phyloP scores from a whole-genome alignment of 202 grass and related monocot genomes.

The Schoenoplectus tabernaemontani region DNA sequence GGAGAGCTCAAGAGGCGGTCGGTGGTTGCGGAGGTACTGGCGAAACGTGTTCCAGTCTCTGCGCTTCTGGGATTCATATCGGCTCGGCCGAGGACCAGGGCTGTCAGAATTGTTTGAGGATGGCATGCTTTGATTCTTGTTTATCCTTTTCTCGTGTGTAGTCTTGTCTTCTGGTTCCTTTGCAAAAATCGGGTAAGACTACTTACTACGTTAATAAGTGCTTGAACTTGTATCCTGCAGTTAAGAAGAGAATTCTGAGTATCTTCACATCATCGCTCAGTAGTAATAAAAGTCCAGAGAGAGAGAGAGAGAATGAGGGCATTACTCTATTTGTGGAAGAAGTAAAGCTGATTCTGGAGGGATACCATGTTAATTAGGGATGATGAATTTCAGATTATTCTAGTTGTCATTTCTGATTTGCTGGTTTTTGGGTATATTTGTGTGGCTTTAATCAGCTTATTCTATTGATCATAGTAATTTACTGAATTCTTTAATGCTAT shows the following conservation, averaged over 20 bases:
- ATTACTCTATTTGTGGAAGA: not conserved
- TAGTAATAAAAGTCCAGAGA: not conserved
- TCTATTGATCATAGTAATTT: not conserved
- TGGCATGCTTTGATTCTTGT: slow-evolving; percentile 27
- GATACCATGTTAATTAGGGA: no score
- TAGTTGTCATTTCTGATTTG: not conserved
- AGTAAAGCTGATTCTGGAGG: not conserved
- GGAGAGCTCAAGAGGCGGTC: slow-evolving; percentile 69
- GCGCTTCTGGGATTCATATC: slow-evolving; percentile 95
- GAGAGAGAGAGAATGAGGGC: not conserved
- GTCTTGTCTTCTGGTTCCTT: slow-evolving; percentile 31
- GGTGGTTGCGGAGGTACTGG: slow-evolving; percentile 95
- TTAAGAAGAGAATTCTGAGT: not conserved
- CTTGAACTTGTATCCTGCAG: slow-evolving; percentile 12
- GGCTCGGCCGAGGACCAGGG: slow-evolving; percentile 51
- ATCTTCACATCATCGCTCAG: not conserved
- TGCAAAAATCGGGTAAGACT: not conserved
- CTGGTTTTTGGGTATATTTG: not conserved
- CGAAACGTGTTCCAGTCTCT: slow-evolving; percentile 96
- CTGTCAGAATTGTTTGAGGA: slow-evolving; percentile 45
- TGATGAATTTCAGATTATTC: no score
- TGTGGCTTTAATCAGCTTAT: not conserved
- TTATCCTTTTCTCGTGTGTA: not conserved
- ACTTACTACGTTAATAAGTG: slow-evolving; percentile 14
- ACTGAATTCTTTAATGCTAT: not conserved